Base-by-base conservation (phyloP, 352 stramenopile species). In the Phytopythium vexans region DNA sequence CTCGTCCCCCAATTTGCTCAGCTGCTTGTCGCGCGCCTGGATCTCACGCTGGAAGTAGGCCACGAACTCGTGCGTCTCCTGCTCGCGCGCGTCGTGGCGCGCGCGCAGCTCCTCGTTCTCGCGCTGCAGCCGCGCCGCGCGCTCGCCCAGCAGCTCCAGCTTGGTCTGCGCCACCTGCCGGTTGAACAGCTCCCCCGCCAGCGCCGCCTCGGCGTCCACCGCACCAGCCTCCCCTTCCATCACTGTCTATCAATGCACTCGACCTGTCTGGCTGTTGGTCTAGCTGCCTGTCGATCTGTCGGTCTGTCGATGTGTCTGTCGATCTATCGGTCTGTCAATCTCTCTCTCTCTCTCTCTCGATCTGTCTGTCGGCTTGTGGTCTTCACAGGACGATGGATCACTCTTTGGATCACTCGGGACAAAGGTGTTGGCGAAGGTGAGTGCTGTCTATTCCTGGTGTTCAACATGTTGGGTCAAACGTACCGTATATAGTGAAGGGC, bases 1-100 rank as follows among this genome's bases (percentile, higher is more conserved):
- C 53, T 98, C 79, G 55, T 97, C 90, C 11, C 74, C 88, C 12
- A 97, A 68, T 52, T 87, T 81, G 9, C 72, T 75, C 47, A 88
- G 68, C 50, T 86, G 74, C 55, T 81, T 86, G 64, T 92, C 82
- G 32, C 82, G 75, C 14, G 76, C 82, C 50, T 97, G 86, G 48
- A 98, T 89, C 62, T 97, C 84, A 49, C 89, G 82, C 58, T 98
- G 90, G 62, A 98, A 97, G 68, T 98, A 98, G 6, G 86, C 78
- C 21, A 98, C 90, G 41, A 98, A 97, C 68, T 98, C 92, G 62
- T 97, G 87, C 9, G 89, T 97, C 65, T 98, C 89, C 60, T 95
- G 91, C 58, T 97, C 89, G 21, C 76, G 77, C 69, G 95, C 96
- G 36, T 85, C 76, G 43, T 96, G 86, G 8, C 86, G 70, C 9